A percentile compares a stretch with the other conserved stretches of the same genome.
Conservation (phyloP, 495 filamentous ascomycete species). For the Pyronema omphalodes region DNA sequence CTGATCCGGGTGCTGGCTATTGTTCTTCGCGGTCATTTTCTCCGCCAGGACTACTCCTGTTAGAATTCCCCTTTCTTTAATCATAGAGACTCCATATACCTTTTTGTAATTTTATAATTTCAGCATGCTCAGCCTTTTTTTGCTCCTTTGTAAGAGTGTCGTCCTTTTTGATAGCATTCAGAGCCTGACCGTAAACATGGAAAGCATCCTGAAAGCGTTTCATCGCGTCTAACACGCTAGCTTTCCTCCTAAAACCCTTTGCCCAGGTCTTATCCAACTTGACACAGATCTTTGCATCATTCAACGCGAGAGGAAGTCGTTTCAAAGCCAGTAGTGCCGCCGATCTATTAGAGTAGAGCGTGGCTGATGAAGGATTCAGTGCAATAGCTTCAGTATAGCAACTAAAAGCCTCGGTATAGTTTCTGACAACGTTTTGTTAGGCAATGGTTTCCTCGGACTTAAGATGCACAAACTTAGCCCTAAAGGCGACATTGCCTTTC, state of each 20-base stretch:
- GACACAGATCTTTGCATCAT: slow-evolving; percentile 18
- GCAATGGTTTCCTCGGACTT: neutral
- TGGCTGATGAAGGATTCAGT: slow-evolving; percentile 12
- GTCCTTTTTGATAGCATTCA: slow-evolving; percentile 10
- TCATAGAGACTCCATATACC: neutral
- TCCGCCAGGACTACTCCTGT: no score
- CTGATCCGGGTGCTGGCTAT: neutral
- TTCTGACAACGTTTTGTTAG: slow-evolving; percentile 3
- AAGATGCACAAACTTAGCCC: slow-evolving; percentile 11
- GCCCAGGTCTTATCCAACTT: slow-evolving; percentile 19
- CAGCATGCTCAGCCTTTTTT: slow-evolving; percentile 10
- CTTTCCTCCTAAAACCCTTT: slow-evolving; percentile 18
- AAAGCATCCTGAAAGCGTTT: slow-evolving; percentile 11
- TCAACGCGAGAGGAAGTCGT: slow-evolving; percentile 12
- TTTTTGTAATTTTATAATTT: slow-evolving; percentile 13
- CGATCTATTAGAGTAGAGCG: slow-evolving; percentile 20
- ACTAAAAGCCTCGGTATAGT: slow-evolving; percentile 15
- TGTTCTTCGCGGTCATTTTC: no score
- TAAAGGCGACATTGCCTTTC: slow-evolving; percentile 17
- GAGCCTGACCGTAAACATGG: slow-evolving; percentile 9
- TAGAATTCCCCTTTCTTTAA: no score
- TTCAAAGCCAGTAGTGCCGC: slow-evolving; percentile 18
- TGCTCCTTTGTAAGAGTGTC: slow-evolving; percentile 2
- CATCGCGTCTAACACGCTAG: slow-evolving; percentile 17
- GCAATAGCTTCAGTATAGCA: slow-evolving; percentile 17